Conservation (phyloP, 371 early-diverging fungal genomes). For the Encephalitozoon hellem region DNA sequence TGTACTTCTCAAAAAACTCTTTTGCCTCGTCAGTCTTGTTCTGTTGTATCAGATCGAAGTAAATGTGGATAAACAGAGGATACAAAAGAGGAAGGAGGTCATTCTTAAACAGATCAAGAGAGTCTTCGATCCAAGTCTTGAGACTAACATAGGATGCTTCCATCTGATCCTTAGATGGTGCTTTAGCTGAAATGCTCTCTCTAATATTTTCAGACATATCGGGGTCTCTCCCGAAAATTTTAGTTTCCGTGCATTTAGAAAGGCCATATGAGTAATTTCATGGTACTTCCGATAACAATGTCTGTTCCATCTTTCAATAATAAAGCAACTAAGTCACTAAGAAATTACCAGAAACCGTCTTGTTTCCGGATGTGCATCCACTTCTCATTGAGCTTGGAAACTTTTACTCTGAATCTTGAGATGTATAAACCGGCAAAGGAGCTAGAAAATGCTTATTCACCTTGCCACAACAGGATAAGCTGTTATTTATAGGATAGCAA, state of each 20-base stretch:
- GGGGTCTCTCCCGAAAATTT: neutral
- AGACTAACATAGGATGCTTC: slow-evolving; percentile 67
- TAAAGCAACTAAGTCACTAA: no score
- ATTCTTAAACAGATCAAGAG: slow-evolving; percentile 68
- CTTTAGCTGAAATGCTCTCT: neutral
- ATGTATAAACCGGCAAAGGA: no score
- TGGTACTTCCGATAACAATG: neutral
- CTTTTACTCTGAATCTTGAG: no score
- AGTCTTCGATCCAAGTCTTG: slow-evolving; percentile 80
- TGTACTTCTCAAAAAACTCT: slow-evolving; percentile 70
- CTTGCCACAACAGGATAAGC: no score
- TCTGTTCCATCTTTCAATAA: no score
- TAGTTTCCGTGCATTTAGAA: neutral
- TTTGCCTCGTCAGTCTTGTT: slow-evolving; percentile 62
- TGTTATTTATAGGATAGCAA: no score
- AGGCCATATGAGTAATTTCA: no score
- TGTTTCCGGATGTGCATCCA: no score
- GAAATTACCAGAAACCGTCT: no score
- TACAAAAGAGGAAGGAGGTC: slow-evolving; percentile 76
- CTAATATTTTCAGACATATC: neutral
- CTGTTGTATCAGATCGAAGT: slow-evolving; percentile 71
- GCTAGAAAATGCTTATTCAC: no score
- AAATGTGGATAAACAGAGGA: slow-evolving; percentile 83
- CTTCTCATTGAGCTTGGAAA: no score
- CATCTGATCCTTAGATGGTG: neutral